phyloP scores from a whole-genome alignment of 345 rosid genomes.

The Geranium brycei region DNA sequence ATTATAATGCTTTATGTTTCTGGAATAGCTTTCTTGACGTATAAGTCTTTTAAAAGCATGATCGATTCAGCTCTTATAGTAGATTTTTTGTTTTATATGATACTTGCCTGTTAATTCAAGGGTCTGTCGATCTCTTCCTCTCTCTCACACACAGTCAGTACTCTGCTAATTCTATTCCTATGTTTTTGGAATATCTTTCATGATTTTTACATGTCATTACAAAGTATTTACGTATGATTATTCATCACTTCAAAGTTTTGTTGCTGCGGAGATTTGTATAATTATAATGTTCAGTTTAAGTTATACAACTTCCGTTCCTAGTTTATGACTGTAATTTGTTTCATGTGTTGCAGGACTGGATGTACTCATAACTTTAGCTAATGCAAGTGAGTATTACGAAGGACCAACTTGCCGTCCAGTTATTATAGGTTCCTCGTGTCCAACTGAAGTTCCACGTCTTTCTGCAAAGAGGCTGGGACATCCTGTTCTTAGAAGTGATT shows the following conservation, averaged over 20 bases:
- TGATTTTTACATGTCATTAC: too few species aligned
- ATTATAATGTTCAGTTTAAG: not conserved
- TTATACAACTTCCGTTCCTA: not conserved
- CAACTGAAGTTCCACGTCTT: slow-evolving; percentile 41
- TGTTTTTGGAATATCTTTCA: too few species aligned
- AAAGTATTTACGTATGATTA: too few species aligned
- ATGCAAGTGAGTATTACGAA: slow-evolving; percentile 80
- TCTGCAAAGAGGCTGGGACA: slow-evolving; percentile 76
- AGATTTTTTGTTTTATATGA: too few species aligned
- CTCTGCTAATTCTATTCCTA: too few species aligned
- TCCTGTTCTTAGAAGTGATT: slow-evolving; percentile 82
- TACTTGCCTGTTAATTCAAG: too few species aligned
- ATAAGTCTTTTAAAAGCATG: too few species aligned
- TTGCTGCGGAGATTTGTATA: not conserved
- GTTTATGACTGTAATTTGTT: slow-evolving; percentile 15
- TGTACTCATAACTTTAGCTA: slow-evolving; percentile 73
- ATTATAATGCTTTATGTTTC: not conserved
- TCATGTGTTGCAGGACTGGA: slow-evolving; percentile 63
- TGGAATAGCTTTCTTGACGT: not conserved
- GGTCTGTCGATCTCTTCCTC: too few species aligned
- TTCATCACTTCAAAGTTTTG: not conserved
- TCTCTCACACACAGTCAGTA: too few species aligned
- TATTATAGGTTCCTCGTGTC: slow-evolving; percentile 30
- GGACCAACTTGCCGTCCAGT: slow-evolving; percentile 67
- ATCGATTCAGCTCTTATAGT: too few species aligned